Conservation (phyloP, 2,329 filamentous ascomycete species). For the Calonectria ilicicola region DNA sequence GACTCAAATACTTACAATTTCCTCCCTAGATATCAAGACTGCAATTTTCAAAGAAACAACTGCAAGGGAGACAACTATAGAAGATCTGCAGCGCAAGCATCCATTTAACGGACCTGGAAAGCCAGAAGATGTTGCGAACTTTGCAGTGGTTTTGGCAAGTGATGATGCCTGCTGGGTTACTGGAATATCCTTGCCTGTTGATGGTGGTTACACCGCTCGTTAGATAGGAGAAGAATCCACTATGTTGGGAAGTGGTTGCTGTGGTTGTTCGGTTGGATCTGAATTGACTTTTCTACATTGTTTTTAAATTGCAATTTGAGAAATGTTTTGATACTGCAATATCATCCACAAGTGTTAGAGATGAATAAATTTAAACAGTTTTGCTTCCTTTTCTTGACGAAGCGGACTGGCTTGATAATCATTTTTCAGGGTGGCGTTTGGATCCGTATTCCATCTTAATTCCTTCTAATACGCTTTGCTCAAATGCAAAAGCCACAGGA, state of each 20-base stretch:
- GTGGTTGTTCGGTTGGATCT: too few relatives aligned
- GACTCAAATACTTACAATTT: background rate
- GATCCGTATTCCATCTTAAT: too few relatives aligned
- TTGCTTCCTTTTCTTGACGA: too few relatives aligned
- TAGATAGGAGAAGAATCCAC: background rate
- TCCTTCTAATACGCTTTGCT: too few relatives aligned
- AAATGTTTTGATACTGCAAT: too few relatives aligned
- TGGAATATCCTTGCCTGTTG: background rate
- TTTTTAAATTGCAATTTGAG: too few relatives aligned
- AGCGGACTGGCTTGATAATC: too few relatives aligned
- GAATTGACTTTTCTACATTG: background rate
- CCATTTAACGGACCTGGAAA: background rate
- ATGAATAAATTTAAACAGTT: too few relatives aligned
- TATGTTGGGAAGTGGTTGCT: too few relatives aligned
- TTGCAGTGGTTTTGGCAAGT: background rate
- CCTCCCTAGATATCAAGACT: background rate
- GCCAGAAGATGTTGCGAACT: background rate
- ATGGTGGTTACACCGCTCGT: background rate
- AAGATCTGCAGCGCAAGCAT: background rate
- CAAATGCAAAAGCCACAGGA: too few relatives aligned
- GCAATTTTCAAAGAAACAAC: background rate
- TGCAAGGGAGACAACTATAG: background rate
- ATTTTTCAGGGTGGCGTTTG: too few relatives aligned
- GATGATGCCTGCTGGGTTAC: background rate
- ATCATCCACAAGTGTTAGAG: too few relatives aligned